Conservation (phyloP, 208 protist genomes). For the Crithidia fasciculata region DNA sequence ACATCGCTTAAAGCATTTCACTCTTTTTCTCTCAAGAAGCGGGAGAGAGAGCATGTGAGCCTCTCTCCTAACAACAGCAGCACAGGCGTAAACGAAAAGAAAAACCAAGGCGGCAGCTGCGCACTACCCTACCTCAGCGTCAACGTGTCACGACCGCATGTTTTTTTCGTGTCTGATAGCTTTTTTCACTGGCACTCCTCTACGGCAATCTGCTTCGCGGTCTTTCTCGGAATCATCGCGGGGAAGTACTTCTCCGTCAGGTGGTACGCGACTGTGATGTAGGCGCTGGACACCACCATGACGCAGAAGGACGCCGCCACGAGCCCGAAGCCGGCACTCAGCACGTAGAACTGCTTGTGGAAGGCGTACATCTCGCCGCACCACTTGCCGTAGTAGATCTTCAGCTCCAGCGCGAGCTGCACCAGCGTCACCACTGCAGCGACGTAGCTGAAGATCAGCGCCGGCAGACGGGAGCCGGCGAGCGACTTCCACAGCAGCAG, state of each 20-base stretch:
- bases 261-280: conserved; percentile 46
- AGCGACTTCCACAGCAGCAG: conserved; percentile 64
- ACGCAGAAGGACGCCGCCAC: conserved; percentile 48
- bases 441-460: conserved; percentile 56
- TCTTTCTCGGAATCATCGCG: conserved; percentile 45
- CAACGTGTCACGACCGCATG: background rate
- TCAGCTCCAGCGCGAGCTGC: conserved; percentile 58
- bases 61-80: background rate
- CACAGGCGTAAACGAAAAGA: background rate
- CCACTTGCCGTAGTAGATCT: conserved; percentile 73
- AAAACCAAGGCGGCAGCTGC: background rate
- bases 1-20: too few relatives aligned
- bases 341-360: conserved; percentile 54
- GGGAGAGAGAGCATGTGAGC: too few relatives aligned
- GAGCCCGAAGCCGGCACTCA: conserved; percentile 66
- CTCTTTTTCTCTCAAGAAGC: too few relatives aligned
- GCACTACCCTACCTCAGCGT: background rate
- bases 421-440: conserved; percentile 41
- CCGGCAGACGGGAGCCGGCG: conserved; percentile 40
- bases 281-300: conserved; percentile 43
- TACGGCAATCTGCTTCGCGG: conserved; percentile 51
- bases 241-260: conserved; percentile 57
- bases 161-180: background rate
- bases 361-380: conserved; percentile 60
- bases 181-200: conserved; percentile 35